Evolutionary conservation across 108 stramenopile genomes (phyloP).

Genomic region (Ochromonas danica): DNA sequence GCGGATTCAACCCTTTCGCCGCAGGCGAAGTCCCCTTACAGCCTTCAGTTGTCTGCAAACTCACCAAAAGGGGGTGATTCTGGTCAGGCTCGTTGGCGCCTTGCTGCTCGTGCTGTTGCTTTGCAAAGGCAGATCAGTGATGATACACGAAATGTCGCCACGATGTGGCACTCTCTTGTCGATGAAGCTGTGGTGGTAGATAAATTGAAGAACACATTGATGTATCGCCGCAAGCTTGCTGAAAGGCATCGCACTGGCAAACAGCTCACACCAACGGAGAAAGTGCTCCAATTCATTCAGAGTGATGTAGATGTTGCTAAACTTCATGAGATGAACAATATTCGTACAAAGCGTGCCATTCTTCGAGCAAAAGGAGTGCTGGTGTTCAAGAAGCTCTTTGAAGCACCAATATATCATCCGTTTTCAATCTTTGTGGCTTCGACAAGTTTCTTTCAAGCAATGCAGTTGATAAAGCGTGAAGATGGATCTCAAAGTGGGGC

Average conservation of each 20-base stretch:
- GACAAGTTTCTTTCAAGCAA: neutral
- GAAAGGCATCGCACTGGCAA: slow-evolving; percentile 42
- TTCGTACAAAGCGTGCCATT: slow-evolving; percentile 45
- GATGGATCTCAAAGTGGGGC: slow-evolving; percentile 38
- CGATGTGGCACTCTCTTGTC: slow-evolving; percentile 27
- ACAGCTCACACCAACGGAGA: slow-evolving; percentile 43
- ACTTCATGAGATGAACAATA: slow-evolving; percentile 28
- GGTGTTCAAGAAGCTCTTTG: slow-evolving; percentile 33
- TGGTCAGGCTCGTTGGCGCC: neutral
- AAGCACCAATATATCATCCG: slow-evolving; percentile 31
- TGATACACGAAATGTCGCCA: neutral
- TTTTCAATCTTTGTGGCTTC: slow-evolving; percentile 31
- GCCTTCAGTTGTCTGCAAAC: neutral
- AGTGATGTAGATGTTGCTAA: slow-evolving; percentile 37
- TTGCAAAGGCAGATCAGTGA: neutral
- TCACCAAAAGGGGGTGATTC: no score
- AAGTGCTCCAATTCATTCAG: slow-evolving; percentile 49
- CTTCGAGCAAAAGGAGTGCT: slow-evolving; percentile 43
- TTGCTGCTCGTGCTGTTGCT: neutral
- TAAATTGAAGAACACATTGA: slow-evolving; percentile 46
- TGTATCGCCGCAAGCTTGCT: slow-evolving; percentile 41
- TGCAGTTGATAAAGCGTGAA: slow-evolving; percentile 42
- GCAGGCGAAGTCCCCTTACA: neutral
- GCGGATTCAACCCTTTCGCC: neutral
- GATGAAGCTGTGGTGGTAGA: slow-evolving; percentile 40